Base-by-base conservation (phyloP, 768 basidiomycete species). In the Gymnopilus junonius region DNA sequence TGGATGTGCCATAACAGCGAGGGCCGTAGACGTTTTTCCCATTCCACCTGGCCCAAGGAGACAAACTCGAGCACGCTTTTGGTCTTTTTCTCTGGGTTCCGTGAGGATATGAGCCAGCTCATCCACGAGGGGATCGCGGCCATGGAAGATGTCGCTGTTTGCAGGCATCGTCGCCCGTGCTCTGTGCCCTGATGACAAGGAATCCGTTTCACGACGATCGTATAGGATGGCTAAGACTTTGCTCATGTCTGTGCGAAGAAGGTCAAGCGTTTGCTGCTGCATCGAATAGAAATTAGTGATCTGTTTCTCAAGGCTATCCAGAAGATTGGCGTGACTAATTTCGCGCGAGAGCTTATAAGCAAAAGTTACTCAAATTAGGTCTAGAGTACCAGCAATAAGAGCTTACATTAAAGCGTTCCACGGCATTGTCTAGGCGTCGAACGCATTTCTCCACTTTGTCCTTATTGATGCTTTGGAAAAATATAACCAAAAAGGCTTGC, bases 1-100 rank as follows among this genome's bases (percentile, higher is more conserved):
- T 3, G 65, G 17, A 34, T 71, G 53, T 10, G 74, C 66, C 35
- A 74, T 70, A 10, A 78, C 71, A 12, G 75, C 72, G 4, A 77
- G 70, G 7, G 79, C 77, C 15, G 73, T 54, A 4, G 77, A 3
- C 17, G 40, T 42, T 11, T 42, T 42, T 5, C 40, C 40, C 40
- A 42, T 42, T 6, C 40, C 40, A 42, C 76, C 79, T 4, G 71
- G 65, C 8, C 74, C 73, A 17, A 69, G 66, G 35, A 74, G 63
- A 27, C 65, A 51, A 34, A 63, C 61, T 25, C 61, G 55, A 31
- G 65, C 29, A n/a, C 34, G 53, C 34, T 34, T 54, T 10, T 42
- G 40, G 32, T 32, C 32, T 11, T 32, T 27, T 7, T 32, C 23
- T 10, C 37, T 45, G 17, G 35, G 11, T 25, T 48, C 23, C 8